phyloP scores from a whole-genome alignment of 768 basidiomycete genomes.

The Lactifluus piperatus region DNA sequence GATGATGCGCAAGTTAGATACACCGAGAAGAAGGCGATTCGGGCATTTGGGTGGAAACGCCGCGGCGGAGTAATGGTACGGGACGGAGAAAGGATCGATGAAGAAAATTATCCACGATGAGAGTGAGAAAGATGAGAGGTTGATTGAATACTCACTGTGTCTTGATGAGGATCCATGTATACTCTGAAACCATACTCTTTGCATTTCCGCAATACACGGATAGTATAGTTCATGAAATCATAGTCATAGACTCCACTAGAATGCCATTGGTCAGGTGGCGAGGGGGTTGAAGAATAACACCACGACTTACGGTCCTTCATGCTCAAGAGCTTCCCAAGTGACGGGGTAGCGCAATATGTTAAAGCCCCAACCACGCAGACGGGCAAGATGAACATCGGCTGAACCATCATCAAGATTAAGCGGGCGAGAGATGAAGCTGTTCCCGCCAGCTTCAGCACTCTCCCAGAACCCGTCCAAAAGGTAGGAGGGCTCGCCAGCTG shows the following conservation, averaged over 20 bases:
- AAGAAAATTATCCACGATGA: neutral
- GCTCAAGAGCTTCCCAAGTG: slow-evolving; percentile 95
- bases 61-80: neutral
- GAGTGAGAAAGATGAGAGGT: neutral
- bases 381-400: slow-evolving; percentile 75
- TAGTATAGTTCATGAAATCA: slow-evolving; percentile 87
- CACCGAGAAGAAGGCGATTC: neutral
- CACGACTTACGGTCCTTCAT: slow-evolving; percentile 82
- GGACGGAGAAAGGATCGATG: neutral
- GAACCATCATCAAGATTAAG: slow-evolving; percentile 78
- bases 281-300: neutral
- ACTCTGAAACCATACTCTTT: slow-evolving; percentile 88
- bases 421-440: slow-evolving; percentile 68
- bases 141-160: slow-evolving; percentile 52
- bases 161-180: slow-evolving; percentile 95
- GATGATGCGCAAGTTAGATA: neutral
- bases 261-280: neutral
- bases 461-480: slow-evolving; percentile 77
- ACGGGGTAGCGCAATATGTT: slow-evolving; percentile 76
- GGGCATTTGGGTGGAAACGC: neutral
- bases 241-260: slow-evolving; percentile 80
- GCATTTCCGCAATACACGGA: slow-evolving; percentile 81
- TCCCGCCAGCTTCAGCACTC: slow-evolving; percentile 55
- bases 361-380: slow-evolving; percentile 92
- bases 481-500: slow-evolving; percentile 59